Evolutionary conservation across 2,329 filamentous ascomycete species (phyloP).

Genomic region (Endoconidiophora laricicola): DNA sequence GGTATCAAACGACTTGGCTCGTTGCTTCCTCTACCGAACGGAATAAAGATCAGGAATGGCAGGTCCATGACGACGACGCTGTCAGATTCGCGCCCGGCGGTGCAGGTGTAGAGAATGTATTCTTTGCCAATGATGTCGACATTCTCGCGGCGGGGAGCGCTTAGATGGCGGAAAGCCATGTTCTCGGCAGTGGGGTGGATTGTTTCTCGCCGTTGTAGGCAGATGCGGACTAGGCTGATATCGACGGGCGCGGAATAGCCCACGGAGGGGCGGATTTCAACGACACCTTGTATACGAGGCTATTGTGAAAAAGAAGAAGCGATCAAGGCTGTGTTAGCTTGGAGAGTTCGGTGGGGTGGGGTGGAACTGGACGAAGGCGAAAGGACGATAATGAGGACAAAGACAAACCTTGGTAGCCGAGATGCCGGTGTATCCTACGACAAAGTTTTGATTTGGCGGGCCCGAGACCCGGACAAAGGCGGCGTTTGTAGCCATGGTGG

Average conservation of each 20-base stretch:
- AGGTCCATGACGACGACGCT: conserved; percentile 90
- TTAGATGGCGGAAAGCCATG: conserved; percentile 78
- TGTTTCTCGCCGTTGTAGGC: conserved; percentile 79
- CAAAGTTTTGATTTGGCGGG: conserved; percentile 89
- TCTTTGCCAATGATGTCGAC: conserved; percentile 92
- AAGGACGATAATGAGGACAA: background rate
- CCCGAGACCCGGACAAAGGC: conserved; percentile 92
- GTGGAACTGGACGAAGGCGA: background rate
- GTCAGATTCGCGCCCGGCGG: conserved; percentile 69
- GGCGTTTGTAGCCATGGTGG: conserved; percentile 18
- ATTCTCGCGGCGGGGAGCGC: conserved; percentile 77
- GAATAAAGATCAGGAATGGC: conserved; percentile 93
- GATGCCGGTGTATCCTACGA: conserved; percentile 94
- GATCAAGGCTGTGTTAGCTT: no score
- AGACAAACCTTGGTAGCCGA: conserved; percentile 81
- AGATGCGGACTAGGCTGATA: conserved; percentile 86
- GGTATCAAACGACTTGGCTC: conserved; percentile 82
- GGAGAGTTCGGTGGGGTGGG: background rate
- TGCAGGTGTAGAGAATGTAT: conserved; percentile 76
- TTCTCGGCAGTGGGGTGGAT: conserved; percentile 95
- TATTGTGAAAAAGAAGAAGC: conserved; percentile 22
- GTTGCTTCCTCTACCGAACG: conserved; percentile 68
- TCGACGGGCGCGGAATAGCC: conserved; percentile 80
- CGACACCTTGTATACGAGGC: conserved; percentile 94
- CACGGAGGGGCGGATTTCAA: conserved; percentile 78